Evolutionary conservation across 805 yeast species (phyloP), one percentile per base, ranked within the genome.

Genomic region (Sugiyamaella floridensis): DNA sequence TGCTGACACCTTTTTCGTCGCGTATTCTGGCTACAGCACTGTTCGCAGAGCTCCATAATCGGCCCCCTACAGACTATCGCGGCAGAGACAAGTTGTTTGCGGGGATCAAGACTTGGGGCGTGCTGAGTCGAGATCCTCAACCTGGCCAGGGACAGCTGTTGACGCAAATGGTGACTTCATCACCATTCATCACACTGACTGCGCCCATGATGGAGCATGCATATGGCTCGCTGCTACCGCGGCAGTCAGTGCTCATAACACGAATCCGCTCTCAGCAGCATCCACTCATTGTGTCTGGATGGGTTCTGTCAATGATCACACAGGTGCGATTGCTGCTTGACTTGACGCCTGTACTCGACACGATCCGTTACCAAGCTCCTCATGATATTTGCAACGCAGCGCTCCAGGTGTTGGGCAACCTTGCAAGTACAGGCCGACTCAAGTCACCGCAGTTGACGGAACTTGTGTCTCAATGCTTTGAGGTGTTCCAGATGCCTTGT

Each of bases 1-100:
- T 50, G 37, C 40, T 57, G 52, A 26, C 60, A 45, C 58, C 63
- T 16, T 58, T 57, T 42, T 61, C 59, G 12, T 45, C 55, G 29
- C 56, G 64, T 19, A 49, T 63, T 41, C 52, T 63, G n/a, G 56
- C 58, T 1, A 59, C 67, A 1, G 67, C 63, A 2, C 43, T 63
- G 46, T 60, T 56, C 18, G 42, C 60, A 26, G 67, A 63, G 20
- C 49, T 60, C 15, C 50, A 59, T 55, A 43, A 48, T 4, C 18
- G 37, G 14, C 20, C 49, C n/a, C 44, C 50, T 10, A 22, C 37
- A 18, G 51, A 40, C 45, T 51, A 46, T 41, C 43, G 40, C 41
- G 26, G 53, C 55, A 50, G 54, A 45, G 18, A 15, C 18, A 42
- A 26, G 44, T 15, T 49, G 15, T 34, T 44, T 16, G 28, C 43